Conservation (phyloP, 1,284 basidiomycete species). For the Ustilago xerochloae region DNA sequence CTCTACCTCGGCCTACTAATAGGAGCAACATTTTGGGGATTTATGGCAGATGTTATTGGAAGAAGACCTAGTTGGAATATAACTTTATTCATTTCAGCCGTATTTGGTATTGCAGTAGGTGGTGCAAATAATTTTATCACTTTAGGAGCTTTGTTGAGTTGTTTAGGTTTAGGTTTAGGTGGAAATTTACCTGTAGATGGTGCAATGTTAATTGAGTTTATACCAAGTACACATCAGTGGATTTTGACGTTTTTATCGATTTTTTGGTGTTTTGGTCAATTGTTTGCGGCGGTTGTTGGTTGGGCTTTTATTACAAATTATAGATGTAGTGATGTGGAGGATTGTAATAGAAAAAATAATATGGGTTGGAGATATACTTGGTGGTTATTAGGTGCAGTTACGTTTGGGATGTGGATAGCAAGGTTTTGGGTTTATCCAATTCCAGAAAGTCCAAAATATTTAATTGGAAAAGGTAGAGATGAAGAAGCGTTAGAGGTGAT, state of each 20-base stretch:
- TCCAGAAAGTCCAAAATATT: slow-evolving; percentile 76
- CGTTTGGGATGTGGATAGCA: slow-evolving; percentile 63
- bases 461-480: slow-evolving; percentile 79
- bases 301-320: slow-evolving; percentile 72
- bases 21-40: slow-evolving; percentile 74
- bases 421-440: slow-evolving; percentile 70
- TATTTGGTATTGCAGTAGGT: slow-evolving; percentile 75
- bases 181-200: slow-evolving; percentile 70
- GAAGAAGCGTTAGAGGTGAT: slow-evolving; percentile 78
- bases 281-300: slow-evolving; percentile 67
- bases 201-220: slow-evolving; percentile 63
- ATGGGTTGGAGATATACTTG: slow-evolving; percentile 76
- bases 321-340: slow-evolving; percentile 58
- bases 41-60: slow-evolving; percentile 69
- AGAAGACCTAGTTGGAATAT: slow-evolving; percentile 74
- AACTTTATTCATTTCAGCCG: slow-evolving; percentile 73
- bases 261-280: slow-evolving; percentile 77
- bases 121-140: slow-evolving; percentile 73
- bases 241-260: slow-evolving; percentile 76
- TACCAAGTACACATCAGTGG: slow-evolving; percentile 70
- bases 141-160: slow-evolving; percentile 72
- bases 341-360: slow-evolving; percentile 72
- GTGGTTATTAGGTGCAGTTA: slow-evolving; percentile 68
- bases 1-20: slow-evolving; percentile 75
- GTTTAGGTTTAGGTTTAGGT: slow-evolving; percentile 74